Percentiles rank a stretch among this genome's conserved stretches.
Conservation (phyloP, 495 filamentous ascomycete species). For the Trichoderma parareesei region DNA sequence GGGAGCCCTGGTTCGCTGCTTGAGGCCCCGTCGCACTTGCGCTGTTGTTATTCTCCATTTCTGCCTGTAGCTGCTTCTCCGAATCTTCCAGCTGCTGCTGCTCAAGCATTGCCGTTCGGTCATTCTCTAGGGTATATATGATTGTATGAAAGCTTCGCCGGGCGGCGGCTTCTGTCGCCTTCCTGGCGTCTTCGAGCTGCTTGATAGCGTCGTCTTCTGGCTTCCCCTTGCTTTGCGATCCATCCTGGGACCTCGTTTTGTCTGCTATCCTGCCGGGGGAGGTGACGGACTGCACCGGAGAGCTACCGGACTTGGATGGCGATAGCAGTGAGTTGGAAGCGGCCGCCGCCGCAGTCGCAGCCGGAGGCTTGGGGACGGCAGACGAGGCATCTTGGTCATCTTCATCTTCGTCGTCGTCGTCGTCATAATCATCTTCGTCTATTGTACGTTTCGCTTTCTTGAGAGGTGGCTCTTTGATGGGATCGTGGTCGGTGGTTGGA, state of each 20-base stretch:
- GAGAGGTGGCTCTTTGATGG: conserved; percentile 38
- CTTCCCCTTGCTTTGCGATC: conserved; percentile 43
- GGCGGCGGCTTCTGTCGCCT: conserved; percentile 82
- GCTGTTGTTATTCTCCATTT: conserved; percentile 63
- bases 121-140: conserved; percentile 92
- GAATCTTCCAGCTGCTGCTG: conserved; percentile 95
- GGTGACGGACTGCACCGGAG: conserved; percentile 44
- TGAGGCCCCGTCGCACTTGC: conserved; percentile 38
- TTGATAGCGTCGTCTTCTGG: conserved; percentile 81
- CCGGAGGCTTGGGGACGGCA: conserved; percentile 55
- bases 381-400: conserved; percentile 44
- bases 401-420: conserved; percentile 75
- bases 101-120: conserved; percentile 92
- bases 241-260: conserved; percentile 36
- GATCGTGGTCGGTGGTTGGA: conserved; percentile 39
- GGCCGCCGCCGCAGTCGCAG: conserved; percentile 39
- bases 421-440: conserved; percentile 73
- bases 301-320: conserved; percentile 51
- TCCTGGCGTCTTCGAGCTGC: conserved; percentile 88
- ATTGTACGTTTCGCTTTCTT: conserved; percentile 47
- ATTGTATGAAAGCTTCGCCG: conserved; percentile 82
- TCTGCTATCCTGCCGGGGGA: conserved; percentile 43
- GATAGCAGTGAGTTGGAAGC: conserved; percentile 38
- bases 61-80: conserved; percentile 89
- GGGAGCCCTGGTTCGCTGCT: conserved; percentile 62